Evolutionary conservation across 2,329 filamentous ascomycete genomes (phyloP).

Genomic region (Ambrosiella beaveri): DNA sequence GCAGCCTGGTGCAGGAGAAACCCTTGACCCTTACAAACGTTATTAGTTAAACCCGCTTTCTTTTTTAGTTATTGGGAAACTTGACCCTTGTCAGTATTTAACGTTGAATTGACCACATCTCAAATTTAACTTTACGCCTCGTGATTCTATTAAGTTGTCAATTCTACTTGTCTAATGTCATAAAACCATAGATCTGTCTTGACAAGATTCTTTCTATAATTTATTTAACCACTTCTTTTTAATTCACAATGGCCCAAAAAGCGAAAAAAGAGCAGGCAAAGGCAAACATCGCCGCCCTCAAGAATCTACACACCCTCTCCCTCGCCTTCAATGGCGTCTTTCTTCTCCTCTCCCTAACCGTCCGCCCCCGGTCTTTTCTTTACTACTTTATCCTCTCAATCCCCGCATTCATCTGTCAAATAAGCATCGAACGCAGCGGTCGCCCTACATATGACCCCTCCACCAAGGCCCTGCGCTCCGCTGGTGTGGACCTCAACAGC

Average conservation of each 20-base stretch:
- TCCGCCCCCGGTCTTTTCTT: slow-evolving; percentile 44
- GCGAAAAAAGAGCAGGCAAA: slow-evolving; percentile 52
- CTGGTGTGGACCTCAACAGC: slow-evolving; percentile 77
- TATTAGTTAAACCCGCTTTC: not conserved
- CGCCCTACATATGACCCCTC: slow-evolving; percentile 54
- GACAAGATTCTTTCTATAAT: not conserved
- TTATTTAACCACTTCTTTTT: not conserved
- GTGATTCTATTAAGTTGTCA: not conserved
- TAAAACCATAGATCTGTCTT: not conserved
- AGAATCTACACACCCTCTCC: slow-evolving; percentile 65
- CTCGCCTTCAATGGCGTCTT: slow-evolving; percentile 56
- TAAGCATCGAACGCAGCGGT: slow-evolving; percentile 68
- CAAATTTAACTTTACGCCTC: not conserved
- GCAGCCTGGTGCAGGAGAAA: not conserved
- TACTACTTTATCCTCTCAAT: slow-evolving; percentile 56
- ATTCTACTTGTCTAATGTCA: not conserved
- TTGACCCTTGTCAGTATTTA: not conserved
- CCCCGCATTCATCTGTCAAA: slow-evolving; percentile 64
- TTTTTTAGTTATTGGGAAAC: not conserved
- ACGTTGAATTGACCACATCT: slow-evolving; percentile 1
- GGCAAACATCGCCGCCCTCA: slow-evolving; percentile 60
- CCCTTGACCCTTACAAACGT: not conserved
- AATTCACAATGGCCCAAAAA: slow-evolving; percentile 39
- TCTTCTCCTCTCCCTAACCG: slow-evolving; percentile 52
- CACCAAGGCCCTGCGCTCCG: slow-evolving; percentile 48